Evolutionary conservation across 2,329 filamentous ascomycete species (phyloP).

Genomic region (Ceratocystis papillata): DNA sequence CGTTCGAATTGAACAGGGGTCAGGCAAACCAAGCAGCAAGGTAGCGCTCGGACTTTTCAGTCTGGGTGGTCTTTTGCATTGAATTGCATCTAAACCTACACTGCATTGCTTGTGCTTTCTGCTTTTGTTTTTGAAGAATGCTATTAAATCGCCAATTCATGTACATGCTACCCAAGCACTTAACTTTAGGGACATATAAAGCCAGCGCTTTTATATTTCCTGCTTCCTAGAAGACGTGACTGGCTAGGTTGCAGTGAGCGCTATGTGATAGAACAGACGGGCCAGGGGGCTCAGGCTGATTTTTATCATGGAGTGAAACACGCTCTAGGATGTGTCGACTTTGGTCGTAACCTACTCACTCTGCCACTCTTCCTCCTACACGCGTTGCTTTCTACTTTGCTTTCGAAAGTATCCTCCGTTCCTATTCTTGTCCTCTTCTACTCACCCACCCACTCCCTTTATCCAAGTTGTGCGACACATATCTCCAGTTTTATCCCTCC

Average conservation of each 20-base stretch:
- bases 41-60: constrained; percentile 12
- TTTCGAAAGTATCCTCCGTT: constrained; percentile 3
- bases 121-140: background rate
- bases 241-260: background rate
- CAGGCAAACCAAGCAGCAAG: background rate
- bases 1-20: constrained; percentile 9
- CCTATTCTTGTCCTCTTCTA: background rate
- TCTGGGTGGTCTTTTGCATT: background rate
- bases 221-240: background rate
- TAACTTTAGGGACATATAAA: background rate
- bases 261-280: background rate
- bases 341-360: background rate
- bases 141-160: background rate
- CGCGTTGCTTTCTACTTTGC: background rate
- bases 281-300: background rate
- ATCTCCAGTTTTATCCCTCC: constrained; percentile 11
- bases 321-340: constrained; percentile 12
- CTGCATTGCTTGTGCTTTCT: background rate
- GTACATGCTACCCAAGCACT: background rate
- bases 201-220: background rate
- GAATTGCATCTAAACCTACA: background rate
- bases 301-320: constrained; percentile 16
- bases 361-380: background rate
- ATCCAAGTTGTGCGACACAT: constrained; percentile 5
- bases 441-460: background rate